These are phyloP conservation scores for Xerophyta viscosa DNA, from an alignment of 106 monocot species.

Conservation along the genomic window DNA sequence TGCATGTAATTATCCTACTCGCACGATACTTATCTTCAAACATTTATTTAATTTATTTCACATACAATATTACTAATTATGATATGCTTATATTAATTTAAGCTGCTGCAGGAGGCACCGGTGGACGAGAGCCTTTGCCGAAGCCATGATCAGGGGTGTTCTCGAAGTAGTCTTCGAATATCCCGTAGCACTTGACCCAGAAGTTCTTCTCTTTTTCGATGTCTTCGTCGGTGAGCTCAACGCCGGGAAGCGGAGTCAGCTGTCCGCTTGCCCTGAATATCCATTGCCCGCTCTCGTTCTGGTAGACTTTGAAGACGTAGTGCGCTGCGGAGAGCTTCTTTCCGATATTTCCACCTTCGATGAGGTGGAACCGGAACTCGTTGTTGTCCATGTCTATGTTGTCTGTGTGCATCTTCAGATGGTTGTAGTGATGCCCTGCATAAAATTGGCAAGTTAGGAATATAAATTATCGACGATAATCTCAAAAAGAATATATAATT, in stretches of 20 bases:
- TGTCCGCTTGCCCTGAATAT: background rate
- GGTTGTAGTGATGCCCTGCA: background rate
- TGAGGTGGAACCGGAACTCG: background rate
- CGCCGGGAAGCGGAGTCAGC: background rate
- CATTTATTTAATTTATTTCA: too few species aligned
- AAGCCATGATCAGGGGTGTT: background rate
- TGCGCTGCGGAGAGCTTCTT: background rate
- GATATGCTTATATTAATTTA: too few species aligned
- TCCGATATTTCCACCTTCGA: background rate
- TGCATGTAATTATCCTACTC: too few species aligned
- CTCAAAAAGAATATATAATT: background rate
- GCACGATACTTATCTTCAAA: too few species aligned
- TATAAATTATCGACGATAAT: too few species aligned
- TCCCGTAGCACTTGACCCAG: background rate
- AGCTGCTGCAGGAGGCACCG: background rate
- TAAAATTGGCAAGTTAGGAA: too few species aligned
- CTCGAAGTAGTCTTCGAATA: background rate
- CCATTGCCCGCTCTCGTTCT: background rate
- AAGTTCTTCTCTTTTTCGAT: background rate
- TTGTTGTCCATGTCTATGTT: background rate
- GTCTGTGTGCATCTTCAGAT: background rate
- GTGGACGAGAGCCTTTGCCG: background rate
- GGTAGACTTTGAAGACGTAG: background rate
- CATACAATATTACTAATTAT: too few species aligned
- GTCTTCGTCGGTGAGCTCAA: background rate